phyloP scores from a whole-genome alignment of 2,329 filamentous ascomycete species.

The Stagonosporopsis tanaceti region DNA sequence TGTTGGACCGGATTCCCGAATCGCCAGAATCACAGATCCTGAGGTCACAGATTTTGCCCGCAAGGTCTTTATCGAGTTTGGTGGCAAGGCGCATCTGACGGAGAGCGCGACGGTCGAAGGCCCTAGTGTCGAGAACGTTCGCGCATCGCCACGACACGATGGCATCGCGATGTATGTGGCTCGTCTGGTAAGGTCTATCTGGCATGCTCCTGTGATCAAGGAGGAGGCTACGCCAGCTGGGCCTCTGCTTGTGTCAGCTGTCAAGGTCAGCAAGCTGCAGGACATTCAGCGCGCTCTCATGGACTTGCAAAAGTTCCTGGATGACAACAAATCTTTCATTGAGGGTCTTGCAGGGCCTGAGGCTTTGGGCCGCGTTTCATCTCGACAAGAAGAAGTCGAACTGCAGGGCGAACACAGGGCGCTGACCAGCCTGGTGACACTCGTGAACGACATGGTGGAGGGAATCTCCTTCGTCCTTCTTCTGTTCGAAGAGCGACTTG shows the following conservation, averaged over 20 bases:
- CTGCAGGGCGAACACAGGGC: constrained; percentile 94
- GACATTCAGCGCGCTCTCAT: constrained; percentile 82
- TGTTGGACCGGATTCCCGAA: constrained; percentile 72
- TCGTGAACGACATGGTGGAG: constrained; percentile 91
- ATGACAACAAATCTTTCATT: constrained; percentile 88
- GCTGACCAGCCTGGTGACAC: constrained; percentile 81
- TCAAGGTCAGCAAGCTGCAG: constrained; percentile 73
- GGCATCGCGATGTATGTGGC: constrained; percentile 88
- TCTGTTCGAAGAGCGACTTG: constrained; percentile 90
- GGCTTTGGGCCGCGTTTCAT: constrained; percentile 77
- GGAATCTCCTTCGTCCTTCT: constrained; percentile 96
- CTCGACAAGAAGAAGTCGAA: constrained; percentile 88
- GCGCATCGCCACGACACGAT: constrained; percentile 86
- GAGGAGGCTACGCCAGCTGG: constrained; percentile 64
- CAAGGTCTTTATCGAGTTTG: constrained; percentile 89
- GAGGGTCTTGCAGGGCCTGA: constrained; percentile 93
- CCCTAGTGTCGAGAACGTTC: constrained; percentile 79
- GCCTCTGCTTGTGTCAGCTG: constrained; percentile 70
- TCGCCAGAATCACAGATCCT: constrained; percentile 78
- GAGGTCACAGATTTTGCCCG: constrained; percentile 85
- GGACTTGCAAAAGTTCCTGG: constrained; percentile 80
- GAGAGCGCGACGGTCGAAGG: constrained; percentile 73
- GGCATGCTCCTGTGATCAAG: constrained; percentile 79
- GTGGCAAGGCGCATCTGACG: constrained; percentile 83
- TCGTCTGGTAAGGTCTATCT: constrained; percentile 85